Conservation (phyloP, 208 protist species). For the Novymonas esmeraldas region DNA sequence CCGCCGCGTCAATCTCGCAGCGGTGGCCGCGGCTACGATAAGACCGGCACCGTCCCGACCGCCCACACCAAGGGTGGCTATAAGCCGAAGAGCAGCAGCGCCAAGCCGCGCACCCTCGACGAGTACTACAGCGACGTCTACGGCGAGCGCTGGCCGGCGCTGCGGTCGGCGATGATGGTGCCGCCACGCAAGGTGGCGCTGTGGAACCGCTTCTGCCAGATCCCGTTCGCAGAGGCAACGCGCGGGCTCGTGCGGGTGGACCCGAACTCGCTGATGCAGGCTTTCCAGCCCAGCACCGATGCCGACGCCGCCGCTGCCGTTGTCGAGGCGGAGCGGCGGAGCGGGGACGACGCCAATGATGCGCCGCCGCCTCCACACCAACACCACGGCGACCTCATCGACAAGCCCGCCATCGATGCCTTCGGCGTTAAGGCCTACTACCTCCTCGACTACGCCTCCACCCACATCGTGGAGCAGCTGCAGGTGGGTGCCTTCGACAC, state of each 20-base stretch:
- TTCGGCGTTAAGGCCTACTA: slow-evolving; percentile 79
- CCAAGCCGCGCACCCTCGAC: slow-evolving; percentile 46
- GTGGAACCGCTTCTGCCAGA: slow-evolving; percentile 82
- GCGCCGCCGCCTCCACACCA: neutral
- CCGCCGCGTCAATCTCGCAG: no score
- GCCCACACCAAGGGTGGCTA: slow-evolving; percentile 6
- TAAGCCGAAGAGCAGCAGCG: slow-evolving; percentile 5
- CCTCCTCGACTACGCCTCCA: slow-evolving; percentile 79
- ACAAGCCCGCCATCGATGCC: slow-evolving; percentile 56
- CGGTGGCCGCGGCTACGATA: slow-evolving; percentile 7
- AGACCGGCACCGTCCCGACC: slow-evolving; percentile 11
- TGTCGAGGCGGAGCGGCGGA: neutral
- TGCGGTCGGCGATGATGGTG: slow-evolving; percentile 51
- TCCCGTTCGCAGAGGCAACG: slow-evolving; percentile 67
- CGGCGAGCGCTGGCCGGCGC: slow-evolving; percentile 71
- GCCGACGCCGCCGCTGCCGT: neutral
- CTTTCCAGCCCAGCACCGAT: slow-evolving; percentile 27
- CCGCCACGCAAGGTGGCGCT: slow-evolving; percentile 62
- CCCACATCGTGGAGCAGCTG: slow-evolving; percentile 76
- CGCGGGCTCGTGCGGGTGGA: slow-evolving; percentile 60
- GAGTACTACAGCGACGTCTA: slow-evolving; percentile 73
- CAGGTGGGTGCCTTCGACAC: slow-evolving; percentile 68
- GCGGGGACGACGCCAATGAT: neutral
- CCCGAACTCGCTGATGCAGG: slow-evolving; percentile 42
- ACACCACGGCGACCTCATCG: slow-evolving; percentile 27